phyloP scores from a whole-genome alignment of 768 basidiomycete species.

The Exsudoporus frostii region DNA sequence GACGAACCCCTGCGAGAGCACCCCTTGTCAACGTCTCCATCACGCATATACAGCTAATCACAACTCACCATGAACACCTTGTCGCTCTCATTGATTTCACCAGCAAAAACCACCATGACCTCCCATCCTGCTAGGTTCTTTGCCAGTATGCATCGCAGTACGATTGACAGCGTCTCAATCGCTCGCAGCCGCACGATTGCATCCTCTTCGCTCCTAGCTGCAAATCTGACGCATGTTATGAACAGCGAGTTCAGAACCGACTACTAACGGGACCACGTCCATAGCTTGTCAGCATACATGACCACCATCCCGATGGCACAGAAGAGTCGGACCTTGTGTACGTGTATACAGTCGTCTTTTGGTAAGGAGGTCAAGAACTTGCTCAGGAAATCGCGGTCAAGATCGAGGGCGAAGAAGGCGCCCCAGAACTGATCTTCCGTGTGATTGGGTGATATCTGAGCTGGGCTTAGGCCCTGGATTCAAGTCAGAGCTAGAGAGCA shows the following conservation, averaged over 20 bases:
- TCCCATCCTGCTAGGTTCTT: constrained; percentile 70
- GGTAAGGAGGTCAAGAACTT: constrained; percentile 38
- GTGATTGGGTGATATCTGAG: constrained; percentile 43
- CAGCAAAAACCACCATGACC: constrained; percentile 66
- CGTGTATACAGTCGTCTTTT: constrained; percentile 49
- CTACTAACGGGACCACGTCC: constrained; percentile 40
- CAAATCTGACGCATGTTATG: constrained; percentile 41
- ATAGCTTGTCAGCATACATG: constrained; percentile 9
- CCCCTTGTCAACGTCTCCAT: not conserved
- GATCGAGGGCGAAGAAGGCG: constrained; percentile 48
- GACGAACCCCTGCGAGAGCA: constrained; percentile 46
- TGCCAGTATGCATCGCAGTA: constrained; percentile 46
- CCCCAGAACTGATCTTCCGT: constrained; percentile 49
- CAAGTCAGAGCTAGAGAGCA: not conserved
- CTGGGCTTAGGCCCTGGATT: constrained; percentile 41
- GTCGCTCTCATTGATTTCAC: constrained; percentile 57
- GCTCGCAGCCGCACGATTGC: constrained; percentile 34
- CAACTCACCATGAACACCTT: constrained; percentile 48
- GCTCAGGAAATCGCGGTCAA: constrained; percentile 46
- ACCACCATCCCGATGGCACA: not conserved
- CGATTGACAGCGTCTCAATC: constrained; percentile 47
- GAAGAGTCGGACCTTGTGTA: constrained; percentile 44
- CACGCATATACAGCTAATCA: not conserved
- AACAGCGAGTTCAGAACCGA: constrained; percentile 47
- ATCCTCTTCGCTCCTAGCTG: constrained; percentile 31